These are phyloP conservation scores for Claviceps fusiformis DNA, from an alignment of 2,329 filamentous ascomycete species.

Conservation along the genomic window DNA sequence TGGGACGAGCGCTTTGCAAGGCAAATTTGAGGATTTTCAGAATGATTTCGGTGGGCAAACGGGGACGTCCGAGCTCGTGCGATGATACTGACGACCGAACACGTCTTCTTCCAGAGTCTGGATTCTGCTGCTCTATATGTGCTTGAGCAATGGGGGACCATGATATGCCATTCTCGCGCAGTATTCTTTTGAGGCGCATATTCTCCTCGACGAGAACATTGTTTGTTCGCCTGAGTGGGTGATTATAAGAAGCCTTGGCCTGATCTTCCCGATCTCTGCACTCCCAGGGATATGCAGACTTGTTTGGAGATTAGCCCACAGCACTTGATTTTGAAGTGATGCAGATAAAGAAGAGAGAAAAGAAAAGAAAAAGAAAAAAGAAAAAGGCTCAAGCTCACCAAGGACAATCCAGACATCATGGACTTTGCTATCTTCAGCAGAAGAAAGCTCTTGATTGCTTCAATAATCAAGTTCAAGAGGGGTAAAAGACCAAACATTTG, in stretches of 20 bases:
- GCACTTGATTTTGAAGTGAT: background rate
- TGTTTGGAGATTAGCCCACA: background rate
- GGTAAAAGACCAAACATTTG: background rate
- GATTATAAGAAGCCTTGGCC: conserved; percentile 33
- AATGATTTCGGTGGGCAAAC: conserved; percentile 38
- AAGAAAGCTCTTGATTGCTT: background rate
- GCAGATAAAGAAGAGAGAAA: no score
- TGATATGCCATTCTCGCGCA: conserved; percentile 37
- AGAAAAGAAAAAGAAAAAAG: no score
- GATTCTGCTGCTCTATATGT: conserved; percentile 19
- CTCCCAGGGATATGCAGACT: conserved; percentile 32
- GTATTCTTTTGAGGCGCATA: conserved; percentile 33
- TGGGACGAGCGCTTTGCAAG: conserved; percentile 32
- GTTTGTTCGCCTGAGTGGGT: conserved; percentile 34
- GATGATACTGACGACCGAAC: conserved; percentile 17
- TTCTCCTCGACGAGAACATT: conserved; percentile 35
- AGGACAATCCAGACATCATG: background rate
- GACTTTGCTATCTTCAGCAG: background rate
- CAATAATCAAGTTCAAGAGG: background rate
- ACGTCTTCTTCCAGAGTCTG: conserved; percentile 20
- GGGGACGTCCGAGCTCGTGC: conserved; percentile 21
- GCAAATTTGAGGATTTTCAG: conserved; percentile 38
- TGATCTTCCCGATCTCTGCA: conserved; percentile 38
- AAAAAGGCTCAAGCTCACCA: background rate
- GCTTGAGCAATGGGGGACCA: conserved; percentile 29